phyloP scores from a whole-genome alignment of 176 grass and related monocot genomes.

The Carex littledalei region DNA sequence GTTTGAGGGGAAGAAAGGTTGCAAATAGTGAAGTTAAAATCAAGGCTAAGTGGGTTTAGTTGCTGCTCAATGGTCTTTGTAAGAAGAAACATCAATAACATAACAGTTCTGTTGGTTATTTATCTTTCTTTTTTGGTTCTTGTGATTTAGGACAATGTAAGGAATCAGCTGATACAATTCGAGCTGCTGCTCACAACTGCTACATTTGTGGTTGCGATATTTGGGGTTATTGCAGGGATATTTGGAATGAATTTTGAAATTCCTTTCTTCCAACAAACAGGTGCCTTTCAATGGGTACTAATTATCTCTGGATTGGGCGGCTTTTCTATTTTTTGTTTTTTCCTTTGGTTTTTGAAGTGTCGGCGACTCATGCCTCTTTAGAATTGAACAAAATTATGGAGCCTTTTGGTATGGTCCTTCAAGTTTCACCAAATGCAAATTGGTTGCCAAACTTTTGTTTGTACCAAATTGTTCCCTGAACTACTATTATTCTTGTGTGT shows the following conservation, averaged over 20 bases:
- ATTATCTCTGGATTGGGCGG: conserved; percentile 41
- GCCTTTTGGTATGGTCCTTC: not conserved
- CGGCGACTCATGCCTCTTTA: conserved; percentile 70
- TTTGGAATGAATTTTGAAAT: conserved; percentile 95
- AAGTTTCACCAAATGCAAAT: not conserved
- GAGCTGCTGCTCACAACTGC: conserved; percentile 81
- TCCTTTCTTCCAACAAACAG: conserved; percentile 36
- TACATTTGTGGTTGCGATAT: conserved; percentile 91
- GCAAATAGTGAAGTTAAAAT: not conserved
- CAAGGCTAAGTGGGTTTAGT: not conserved
- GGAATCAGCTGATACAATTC: conserved; percentile 92
- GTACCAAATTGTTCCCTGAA: not conserved
- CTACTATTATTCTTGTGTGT: not conserved
- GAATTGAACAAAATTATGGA: not conserved
- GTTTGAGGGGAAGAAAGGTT: not conserved
- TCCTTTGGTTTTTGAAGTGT: conserved; percentile 82
- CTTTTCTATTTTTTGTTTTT: conserved; percentile 43
- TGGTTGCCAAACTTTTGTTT: not conserved
- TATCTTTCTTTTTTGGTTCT: conserved; percentile 4
- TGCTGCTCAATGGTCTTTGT: not conserved
- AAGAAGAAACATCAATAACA: not conserved
- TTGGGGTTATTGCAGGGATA: conserved; percentile 69
- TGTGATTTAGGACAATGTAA: conserved; percentile 70
- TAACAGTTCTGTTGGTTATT: not conserved
- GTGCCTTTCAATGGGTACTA: conserved; percentile 70